These are phyloP conservation scores for Boletus tylopilopsis DNA, from an alignment of 768 basidiomycete species.

Conservation along the genomic window DNA sequence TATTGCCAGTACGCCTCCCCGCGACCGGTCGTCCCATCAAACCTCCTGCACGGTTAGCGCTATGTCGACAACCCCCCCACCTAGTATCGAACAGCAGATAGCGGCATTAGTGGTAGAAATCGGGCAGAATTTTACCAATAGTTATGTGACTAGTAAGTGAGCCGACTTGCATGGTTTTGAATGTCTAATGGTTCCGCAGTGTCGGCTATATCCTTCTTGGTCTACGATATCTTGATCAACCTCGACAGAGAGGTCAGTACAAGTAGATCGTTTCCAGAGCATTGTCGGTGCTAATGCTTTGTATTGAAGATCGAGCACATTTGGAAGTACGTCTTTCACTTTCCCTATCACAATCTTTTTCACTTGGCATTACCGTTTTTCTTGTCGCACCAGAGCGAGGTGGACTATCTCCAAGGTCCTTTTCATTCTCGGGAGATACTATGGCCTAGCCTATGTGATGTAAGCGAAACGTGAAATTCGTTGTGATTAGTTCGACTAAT, in stretches of 20 bases:
- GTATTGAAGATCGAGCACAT: not conserved
- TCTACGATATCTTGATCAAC: conserved; percentile 5
- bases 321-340: not conserved
- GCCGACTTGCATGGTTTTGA: no score
- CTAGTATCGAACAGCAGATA: not conserved
- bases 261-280: no score
- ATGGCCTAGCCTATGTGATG: not conserved
- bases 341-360: not conserved
- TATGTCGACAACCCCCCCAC: not conserved
- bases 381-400: not conserved
- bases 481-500: not conserved
- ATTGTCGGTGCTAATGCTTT: no score
- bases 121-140: not conserved
- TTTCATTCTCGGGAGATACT: conserved; percentile 7
- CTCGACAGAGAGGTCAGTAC: conserved; percentile 5
- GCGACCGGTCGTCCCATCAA: no score
- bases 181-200: not conserved
- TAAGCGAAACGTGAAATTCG: not conserved
- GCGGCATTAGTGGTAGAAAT: not conserved
- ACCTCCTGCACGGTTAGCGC: no score
- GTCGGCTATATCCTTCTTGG: not conserved
- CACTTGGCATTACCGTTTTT: not conserved
- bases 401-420: not conserved
- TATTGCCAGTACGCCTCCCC: no score
- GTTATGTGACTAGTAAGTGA: not conserved